These are phyloP conservation scores for Raphanus raphanistrum DNA, from an alignment of 345 rosid species.

Conservation along the genomic window DNA sequence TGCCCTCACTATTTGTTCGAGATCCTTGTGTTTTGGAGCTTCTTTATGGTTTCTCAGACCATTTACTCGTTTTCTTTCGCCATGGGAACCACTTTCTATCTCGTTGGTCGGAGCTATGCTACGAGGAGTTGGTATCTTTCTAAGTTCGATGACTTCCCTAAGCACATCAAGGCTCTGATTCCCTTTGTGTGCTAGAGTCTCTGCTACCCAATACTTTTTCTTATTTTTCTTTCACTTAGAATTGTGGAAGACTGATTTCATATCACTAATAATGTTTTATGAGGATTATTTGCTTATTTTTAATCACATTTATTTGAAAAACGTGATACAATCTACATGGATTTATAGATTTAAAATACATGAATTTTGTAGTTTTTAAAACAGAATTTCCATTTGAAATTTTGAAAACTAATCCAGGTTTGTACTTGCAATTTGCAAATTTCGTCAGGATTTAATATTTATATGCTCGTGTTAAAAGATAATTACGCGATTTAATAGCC, in stretches of 20 bases:
- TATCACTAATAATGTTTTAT: too few species aligned
- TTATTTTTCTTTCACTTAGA: not conserved
- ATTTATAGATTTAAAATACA: too few species aligned
- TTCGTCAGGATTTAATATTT: too few species aligned
- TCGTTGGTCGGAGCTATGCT: constrained; percentile 61
- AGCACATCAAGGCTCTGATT: constrained; percentile 50
- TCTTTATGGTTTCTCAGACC: constrained; percentile 63
- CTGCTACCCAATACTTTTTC: not conserved
- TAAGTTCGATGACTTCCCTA: constrained; percentile 67
- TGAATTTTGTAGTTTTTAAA: too few species aligned
- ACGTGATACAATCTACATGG: too few species aligned
- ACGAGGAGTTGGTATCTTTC: constrained; percentile 77
- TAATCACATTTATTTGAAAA: too few species aligned
- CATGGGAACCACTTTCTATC: constrained; percentile 45
- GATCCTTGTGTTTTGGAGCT: constrained; percentile 55
- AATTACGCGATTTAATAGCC: not conserved
- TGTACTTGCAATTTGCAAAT: too few species aligned
- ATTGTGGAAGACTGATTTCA: not conserved
- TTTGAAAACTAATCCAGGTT: too few species aligned
- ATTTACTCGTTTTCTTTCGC: constrained; percentile 41
- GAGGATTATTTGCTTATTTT: too few species aligned
- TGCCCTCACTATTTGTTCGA: constrained; percentile 88
- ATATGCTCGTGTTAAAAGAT: not conserved
- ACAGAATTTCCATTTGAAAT: too few species aligned
- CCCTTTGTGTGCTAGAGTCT: constrained; percentile 53